Conservation (phyloP, 176 grass and related monocot genomes). For the Olyra latifolia region DNA sequence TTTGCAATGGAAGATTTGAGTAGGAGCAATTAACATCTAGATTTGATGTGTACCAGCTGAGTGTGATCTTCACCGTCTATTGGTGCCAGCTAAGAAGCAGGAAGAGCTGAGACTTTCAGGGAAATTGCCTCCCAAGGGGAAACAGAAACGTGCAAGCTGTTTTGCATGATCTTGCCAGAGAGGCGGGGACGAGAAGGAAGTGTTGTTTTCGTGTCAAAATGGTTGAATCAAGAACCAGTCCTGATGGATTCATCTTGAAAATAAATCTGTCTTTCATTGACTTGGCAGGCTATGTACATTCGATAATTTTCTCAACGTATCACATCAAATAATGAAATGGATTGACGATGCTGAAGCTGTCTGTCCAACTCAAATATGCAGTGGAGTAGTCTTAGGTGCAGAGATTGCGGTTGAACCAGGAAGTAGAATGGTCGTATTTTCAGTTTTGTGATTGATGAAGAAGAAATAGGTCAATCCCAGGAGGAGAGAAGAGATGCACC, state of each 20-base stretch:
- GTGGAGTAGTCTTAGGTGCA: neutral
- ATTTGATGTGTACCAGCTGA: neutral
- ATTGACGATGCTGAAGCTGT: slow-evolving; percentile 3
- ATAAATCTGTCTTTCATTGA: slow-evolving; percentile 33
- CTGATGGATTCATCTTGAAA: neutral
- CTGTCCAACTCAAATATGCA: neutral
- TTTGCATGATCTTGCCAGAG: neutral
- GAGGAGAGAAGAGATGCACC: neutral
- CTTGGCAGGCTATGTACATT: neutral
- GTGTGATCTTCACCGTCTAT: neutral
- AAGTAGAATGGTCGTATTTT: neutral
- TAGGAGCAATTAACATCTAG: neutral
- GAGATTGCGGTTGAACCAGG: neutral
- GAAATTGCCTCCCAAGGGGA: slow-evolving; percentile 28
- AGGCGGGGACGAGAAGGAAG: neutral
- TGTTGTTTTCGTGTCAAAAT: neutral
- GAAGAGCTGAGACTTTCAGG: slow-evolving; percentile 14
- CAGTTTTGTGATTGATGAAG: neutral
- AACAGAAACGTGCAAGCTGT: neutral
- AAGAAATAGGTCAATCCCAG: neutral
- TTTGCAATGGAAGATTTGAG: neutral
- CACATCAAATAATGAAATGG: neutral
- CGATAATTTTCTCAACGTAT: neutral
- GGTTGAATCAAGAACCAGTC: slow-evolving; percentile 40
- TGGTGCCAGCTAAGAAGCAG: neutral